Base-by-base conservation (phyloP, 73 alveolate genomes). In the Blepharisma japonicum region DNA sequence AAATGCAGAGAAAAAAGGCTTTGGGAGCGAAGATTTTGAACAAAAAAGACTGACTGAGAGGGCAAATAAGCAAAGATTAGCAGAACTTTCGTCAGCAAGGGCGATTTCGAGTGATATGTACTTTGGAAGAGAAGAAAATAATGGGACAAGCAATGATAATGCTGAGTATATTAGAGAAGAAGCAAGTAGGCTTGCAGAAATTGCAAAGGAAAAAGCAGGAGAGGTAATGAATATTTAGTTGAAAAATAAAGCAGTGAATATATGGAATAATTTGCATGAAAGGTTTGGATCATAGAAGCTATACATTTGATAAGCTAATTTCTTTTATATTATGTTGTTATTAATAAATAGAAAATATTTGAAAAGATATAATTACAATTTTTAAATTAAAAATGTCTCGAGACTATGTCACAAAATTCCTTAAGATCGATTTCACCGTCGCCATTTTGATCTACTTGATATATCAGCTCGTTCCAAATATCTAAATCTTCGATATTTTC, bases 71-170 rank as follows among this genome's bases (percentile, higher is more conserved):
- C 18, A 14, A 2, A 61, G 74, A 25, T 14, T 61, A 20, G 23
- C 11, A 14, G 47, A 61, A 25, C 23, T 61, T 20, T 20, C 50
- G 14, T n/a, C 47, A 1, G 74, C 39, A 25, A 61, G 23, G 11
- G 38, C 74, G 2, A 61, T 61, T 61, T 61, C 74, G 0, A 61
- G 74, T 61, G 74, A 61, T 5, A 61, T 61, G 74, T 61, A 20
- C 47, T 61, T 61, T 61, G 74, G 74, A 14, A 61, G 74, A 61
- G 74, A 61, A 25, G 42, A 32, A 32, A 25, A 25, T 20, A n/a
- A 61, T n/a, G 23, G 23, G 48, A 25, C 14, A 20, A 61, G 39
- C 23, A 39, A 61, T 8, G 11, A 14, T 25, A 61, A n/a, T 20
- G 47, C 74, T 61, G 74, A 61, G 14, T 14, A 25, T 8, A 14